Conservation (phyloP, 352 stramenopile species). For the Pythium rhizo-oryzae region DNA sequence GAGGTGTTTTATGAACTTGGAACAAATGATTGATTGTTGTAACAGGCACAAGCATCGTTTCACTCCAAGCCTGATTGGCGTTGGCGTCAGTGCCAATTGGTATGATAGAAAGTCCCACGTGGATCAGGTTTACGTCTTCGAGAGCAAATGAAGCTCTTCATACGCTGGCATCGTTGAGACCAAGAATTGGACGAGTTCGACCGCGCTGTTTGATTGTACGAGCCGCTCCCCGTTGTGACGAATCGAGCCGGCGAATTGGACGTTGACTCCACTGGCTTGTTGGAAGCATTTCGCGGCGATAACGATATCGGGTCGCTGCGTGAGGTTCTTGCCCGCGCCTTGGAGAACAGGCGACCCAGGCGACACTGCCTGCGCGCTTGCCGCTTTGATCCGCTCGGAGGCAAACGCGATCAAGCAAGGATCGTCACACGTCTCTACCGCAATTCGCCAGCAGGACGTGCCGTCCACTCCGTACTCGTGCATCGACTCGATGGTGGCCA, state of each 20-base stretch:
- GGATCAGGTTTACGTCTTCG: neutral
- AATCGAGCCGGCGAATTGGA: slow-evolving; percentile 46
- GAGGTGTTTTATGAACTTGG: no score
- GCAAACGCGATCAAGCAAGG: slow-evolving; percentile 53
- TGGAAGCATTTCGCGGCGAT: slow-evolving; percentile 12
- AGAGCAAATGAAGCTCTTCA: slow-evolving; percentile 58
- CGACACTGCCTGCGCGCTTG: slow-evolving; percentile 25
- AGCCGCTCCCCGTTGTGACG: slow-evolving; percentile 38
- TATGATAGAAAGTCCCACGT: neutral
- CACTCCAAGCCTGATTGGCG: no score
- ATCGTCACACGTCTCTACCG: slow-evolving; percentile 55
- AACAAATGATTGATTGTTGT: no score
- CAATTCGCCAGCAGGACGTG: slow-evolving; percentile 43
- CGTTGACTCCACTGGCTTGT: slow-evolving; percentile 26
- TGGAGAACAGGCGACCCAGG: neutral
- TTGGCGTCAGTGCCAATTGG: neutral
- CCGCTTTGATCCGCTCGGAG: slow-evolving; percentile 22
- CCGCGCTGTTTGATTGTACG: slow-evolving; percentile 29
- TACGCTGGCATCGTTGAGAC: slow-evolving; percentile 55
- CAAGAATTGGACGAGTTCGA: slow-evolving; percentile 63
- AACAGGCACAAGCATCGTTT: no score
- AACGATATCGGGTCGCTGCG: slow-evolving; percentile 17
- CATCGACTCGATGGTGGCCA: slow-evolving; percentile 50
- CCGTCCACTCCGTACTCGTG: slow-evolving; percentile 27
- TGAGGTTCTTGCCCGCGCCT: neutral